Evolutionary conservation across 2,329 filamentous ascomycete genomes (phyloP).

Genomic region (Fusarium domesticum): DNA sequence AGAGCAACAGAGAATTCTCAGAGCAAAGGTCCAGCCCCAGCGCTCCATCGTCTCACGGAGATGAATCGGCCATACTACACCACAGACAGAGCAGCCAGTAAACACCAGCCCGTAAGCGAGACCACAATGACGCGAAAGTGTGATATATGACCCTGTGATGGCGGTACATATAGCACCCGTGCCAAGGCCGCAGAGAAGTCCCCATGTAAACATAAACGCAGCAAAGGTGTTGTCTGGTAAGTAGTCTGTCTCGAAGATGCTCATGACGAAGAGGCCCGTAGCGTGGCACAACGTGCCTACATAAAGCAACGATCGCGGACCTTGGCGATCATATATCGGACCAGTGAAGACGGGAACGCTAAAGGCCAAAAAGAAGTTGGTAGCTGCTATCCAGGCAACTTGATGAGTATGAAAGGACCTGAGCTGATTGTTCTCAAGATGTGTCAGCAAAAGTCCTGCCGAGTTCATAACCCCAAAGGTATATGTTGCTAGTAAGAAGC

Average conservation of each 20-base stretch:
- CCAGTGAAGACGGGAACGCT: conserved; percentile 6
- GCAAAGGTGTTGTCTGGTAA: no score
- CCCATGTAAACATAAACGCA: conserved; percentile 6
- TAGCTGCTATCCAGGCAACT: conserved; percentile 11
- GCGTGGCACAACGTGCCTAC: background rate
- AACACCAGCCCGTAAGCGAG: conserved; percentile 10
- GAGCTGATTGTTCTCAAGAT: conserved; percentile 8
- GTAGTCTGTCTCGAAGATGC: conserved; percentile 1
- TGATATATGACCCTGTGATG: conserved; percentile 2
- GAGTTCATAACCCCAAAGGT: conserved; percentile 8
- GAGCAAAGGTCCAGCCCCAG: conserved; percentile 6
- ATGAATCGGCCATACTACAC: conserved; percentile 11
- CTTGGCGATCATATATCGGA: conserved; percentile 9
- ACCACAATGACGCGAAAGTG: conserved; percentile 7
- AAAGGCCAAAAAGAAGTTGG: conserved; percentile 7
- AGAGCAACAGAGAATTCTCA: conserved; percentile 2
- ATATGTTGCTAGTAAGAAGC: conserved; percentile 1
- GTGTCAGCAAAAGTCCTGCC: conserved; percentile 5
- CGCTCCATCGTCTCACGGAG: conserved; percentile 3
- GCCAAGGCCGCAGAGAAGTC: conserved; percentile 7
- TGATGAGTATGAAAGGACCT: conserved; percentile 1
- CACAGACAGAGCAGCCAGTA: conserved; percentile 6
- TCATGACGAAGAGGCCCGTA: conserved; percentile 5
- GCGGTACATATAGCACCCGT: conserved; percentile 1
- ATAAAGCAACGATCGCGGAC: conserved; percentile 3